Base-by-base conservation (phyloP, 2,329 filamentous ascomycete genomes). In the Delphinella strobiligena region DNA sequence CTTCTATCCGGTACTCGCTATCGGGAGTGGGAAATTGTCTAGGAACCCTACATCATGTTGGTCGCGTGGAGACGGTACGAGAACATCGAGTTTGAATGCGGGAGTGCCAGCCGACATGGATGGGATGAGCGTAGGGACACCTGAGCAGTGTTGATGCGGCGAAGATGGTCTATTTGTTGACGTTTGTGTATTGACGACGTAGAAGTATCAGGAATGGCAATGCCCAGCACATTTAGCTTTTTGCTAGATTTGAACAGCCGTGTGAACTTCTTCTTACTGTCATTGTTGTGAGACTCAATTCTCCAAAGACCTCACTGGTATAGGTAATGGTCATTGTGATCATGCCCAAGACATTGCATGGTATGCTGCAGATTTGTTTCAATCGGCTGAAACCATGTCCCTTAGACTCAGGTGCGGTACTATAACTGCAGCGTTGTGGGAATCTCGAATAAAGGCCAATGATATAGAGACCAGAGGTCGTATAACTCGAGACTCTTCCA, bases 361-460 rank as follows among this genome's bases (percentile, higher is more conserved):
- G 59, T n/a, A 82, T 80, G 2, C 5, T 82, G 65, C 24, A 82
- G 53, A 50, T 80, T 82, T 2, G 75, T 68, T 16, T 74, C 59
- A 54, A 82, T 78, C 14, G 71, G 44, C 65, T 60, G 56, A 78
- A 79, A 2, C 69, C 77, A 0, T 80, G 60, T 2, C 62, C 59
- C 34, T 68, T 67, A 80, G 62, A 1, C 69, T 72, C 3, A 78
- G 0, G 78, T 76, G 4, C 82, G 62, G 44, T 80, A 80, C 12
- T 59, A 61, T 2, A 64, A 62, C 1, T 62, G 53, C 0, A 71
- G 69, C 0, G 64, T 63, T 19, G 61, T 62, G 0, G 76, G 76
- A 15, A 75, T 72, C 42, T 72, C 69, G 44, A 69, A 68, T 0
- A 61, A 56, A 76, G 55, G 0, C 71, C 72, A n/a, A 75, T 62